Base-by-base conservation (phyloP, 1,284 basidiomycete species). In the Sparassis latifolia region DNA sequence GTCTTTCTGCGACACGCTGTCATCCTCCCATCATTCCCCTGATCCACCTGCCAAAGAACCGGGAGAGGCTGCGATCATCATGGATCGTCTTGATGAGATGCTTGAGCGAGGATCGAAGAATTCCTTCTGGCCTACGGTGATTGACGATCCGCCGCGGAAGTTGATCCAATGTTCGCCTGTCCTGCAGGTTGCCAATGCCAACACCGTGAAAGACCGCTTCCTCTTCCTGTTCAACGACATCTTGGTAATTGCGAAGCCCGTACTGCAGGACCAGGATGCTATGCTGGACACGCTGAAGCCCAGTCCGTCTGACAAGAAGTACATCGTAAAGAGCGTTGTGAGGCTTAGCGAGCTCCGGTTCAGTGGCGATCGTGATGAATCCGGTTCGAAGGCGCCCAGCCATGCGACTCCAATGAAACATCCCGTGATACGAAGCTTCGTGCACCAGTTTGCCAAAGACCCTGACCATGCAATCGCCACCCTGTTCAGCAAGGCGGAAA, bases 191-290 rank as follows among this genome's bases (percentile, higher is more conserved):
- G 92, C 93, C 61, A 94, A 94, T 69, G 78, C 85, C 35, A 90
- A 94, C 61, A 95, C 90, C 1, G 89, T 97, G 68, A 98, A 99
- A 67, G 94, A 98, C 64, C 86, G 96, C 6, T 95, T 92, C 72
- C 77, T 99, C 10, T 95, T 98, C 71, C 76, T 99, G 28, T 99
- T 99, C 77, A 91, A 77, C 64, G 97, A 99, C 66, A 78, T 98
- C 44, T 78, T 99, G 42, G 81, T 99, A 64, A 84, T 99, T 54
- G 81, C 87, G 43, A 87, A 92, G 63, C 82, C 87, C 10, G 72
- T 87, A 56, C 66, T 78, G 49, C 73, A 79, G 47, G 83, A 86
- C 56, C 73, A 80, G 56, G 84, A 86, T 56, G 70, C 72, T 35
- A 70, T 82, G 38, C 67, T 79, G 44, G 80, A 85, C 53, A 68